Evolutionary conservation across 2,329 filamentous ascomycete species (phyloP).

Genomic region (Achaetomium macrosporum): DNA sequence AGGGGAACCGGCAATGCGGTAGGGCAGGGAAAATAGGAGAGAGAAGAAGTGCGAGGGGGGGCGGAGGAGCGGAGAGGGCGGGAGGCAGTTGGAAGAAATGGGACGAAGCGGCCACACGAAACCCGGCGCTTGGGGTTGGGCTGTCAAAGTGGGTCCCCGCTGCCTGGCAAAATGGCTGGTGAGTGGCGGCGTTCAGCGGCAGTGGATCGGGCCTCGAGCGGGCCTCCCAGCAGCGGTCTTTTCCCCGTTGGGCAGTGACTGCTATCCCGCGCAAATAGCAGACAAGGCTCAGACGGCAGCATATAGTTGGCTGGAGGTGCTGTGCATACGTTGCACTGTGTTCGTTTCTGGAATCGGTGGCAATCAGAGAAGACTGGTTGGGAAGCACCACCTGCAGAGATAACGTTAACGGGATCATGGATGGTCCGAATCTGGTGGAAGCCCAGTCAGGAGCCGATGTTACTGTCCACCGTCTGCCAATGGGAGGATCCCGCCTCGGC

Average conservation of each 20-base stretch:
- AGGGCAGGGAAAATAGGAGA: slow-evolving; percentile 22
- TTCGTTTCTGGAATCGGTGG: slow-evolving; percentile 16
- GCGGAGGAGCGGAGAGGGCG: slow-evolving; percentile 27
- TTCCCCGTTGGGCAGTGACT: slow-evolving; percentile 19
- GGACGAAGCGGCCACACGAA: slow-evolving; percentile 16
- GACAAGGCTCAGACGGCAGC: slow-evolving; percentile 28
- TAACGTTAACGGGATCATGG: background rate
- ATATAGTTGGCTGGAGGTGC: slow-evolving; percentile 29
- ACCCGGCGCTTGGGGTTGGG: slow-evolving; percentile 25
- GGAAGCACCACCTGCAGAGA: slow-evolving; percentile 4
- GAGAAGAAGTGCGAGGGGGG: slow-evolving; percentile 26
- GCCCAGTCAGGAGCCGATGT: no score
- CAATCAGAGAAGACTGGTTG: slow-evolving; percentile 8
- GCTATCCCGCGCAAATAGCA: background rate
- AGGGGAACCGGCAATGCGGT: slow-evolving; percentile 13
- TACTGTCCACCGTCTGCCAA: background rate
- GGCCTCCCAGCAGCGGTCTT: background rate
- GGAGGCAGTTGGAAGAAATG: slow-evolving; percentile 27
- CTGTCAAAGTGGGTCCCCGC: slow-evolving; percentile 16
- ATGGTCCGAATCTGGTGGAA: no score
- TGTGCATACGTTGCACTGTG: slow-evolving; percentile 11
- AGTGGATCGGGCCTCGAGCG: slow-evolving; percentile 16
- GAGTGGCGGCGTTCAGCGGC: slow-evolving; percentile 20
- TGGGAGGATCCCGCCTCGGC: background rate
- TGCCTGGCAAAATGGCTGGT: slow-evolving; percentile 13